Evolutionary conservation across 768 basidiomycete species (phyloP).

Genomic region (Galerina marginata): DNA sequence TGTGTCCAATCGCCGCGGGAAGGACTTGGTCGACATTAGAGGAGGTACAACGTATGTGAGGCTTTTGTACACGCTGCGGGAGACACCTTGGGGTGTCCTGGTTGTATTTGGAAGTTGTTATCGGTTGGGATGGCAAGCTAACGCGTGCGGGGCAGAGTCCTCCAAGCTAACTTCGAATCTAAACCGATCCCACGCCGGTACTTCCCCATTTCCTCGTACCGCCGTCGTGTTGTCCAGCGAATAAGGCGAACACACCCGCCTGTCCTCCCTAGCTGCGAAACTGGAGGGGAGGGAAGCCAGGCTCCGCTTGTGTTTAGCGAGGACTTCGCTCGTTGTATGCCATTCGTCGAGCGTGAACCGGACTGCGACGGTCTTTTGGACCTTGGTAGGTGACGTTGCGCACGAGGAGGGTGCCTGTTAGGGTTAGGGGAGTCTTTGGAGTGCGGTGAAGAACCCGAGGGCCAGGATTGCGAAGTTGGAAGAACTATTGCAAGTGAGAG

Average conservation of each 20-base stretch:
- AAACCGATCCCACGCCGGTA: slow-evolving; percentile 62
- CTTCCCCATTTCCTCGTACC: background rate
- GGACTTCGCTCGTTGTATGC: slow-evolving; percentile 90
- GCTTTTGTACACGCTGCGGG: too few relatives aligned
- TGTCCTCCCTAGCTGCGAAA: slow-evolving; percentile 1
- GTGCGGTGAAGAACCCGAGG: too few relatives aligned
- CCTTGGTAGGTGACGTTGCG: slow-evolving; percentile 88
- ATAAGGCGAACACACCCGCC: slow-evolving; percentile 10
- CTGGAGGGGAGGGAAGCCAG: slow-evolving; percentile 40
- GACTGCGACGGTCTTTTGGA: slow-evolving; percentile 82
- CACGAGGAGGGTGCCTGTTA: slow-evolving; percentile 81
- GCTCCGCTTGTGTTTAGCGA: slow-evolving; percentile 49
- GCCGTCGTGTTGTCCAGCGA: slow-evolving; percentile 1
- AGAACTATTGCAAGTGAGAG: too few relatives aligned
- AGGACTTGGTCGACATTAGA: too few relatives aligned
- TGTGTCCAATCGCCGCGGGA: too few relatives aligned
- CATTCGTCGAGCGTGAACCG: slow-evolving; percentile 94
- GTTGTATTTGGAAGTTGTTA: too few relatives aligned
- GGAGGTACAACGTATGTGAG: too few relatives aligned
- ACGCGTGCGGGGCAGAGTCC: slow-evolving; percentile 74
- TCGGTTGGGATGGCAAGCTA: too few relatives aligned
- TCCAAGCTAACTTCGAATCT: slow-evolving; percentile 70
- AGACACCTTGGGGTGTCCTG: too few relatives aligned
- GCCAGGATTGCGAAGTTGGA: too few relatives aligned
- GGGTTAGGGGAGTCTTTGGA: slow-evolving; percentile 38